Evolutionary conservation across 768 basidiomycete genomes (phyloP).

Genomic region (Gyrodon lividus): DNA sequence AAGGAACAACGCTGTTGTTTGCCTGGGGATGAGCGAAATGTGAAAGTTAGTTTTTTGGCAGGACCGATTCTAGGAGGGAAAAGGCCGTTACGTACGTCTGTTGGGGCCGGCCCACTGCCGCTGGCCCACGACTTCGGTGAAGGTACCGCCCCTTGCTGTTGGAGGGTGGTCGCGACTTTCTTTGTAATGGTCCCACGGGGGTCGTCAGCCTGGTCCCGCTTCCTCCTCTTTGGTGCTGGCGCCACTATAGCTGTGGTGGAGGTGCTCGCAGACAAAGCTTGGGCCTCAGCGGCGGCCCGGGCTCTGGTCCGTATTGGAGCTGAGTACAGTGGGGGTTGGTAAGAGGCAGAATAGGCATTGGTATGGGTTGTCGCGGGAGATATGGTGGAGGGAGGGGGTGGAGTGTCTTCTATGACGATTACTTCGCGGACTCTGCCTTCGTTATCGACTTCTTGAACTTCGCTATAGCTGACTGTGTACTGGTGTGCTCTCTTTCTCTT

Average conservation of each 20-base stretch:
- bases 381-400: conserved; percentile 71
- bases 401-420: conserved; percentile 92
- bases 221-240: conserved; percentile 81
- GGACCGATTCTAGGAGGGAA: conserved; percentile 9
- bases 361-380: conserved; percentile 73
- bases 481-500: conserved; percentile 83
- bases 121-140: conserved; percentile 67
- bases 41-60: conserved; percentile 28
- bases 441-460: conserved; percentile 83
- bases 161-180: conserved; percentile 53
- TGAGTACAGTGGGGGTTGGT: conserved; percentile 73
- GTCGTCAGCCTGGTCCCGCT: conserved; percentile 74
- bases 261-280: conserved; percentile 64
- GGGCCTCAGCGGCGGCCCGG: conserved; percentile 82
- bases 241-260: conserved; percentile 64
- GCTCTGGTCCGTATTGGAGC: conserved; percentile 83
- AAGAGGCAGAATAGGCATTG: conserved; percentile 71
- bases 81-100: conserved; percentile 55
- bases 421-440: conserved; percentile 78
- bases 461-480: conserved; percentile 82
- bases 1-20: conserved; percentile 66
- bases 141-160: conserved; percentile 48
- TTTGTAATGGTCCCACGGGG: conserved; percentile 64
- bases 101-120: conserved; percentile 59
- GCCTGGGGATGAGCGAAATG: conserved; percentile 42